phyloP scores from a whole-genome alignment of 2,329 filamentous ascomycete species.

The Raffaelea arxii region DNA sequence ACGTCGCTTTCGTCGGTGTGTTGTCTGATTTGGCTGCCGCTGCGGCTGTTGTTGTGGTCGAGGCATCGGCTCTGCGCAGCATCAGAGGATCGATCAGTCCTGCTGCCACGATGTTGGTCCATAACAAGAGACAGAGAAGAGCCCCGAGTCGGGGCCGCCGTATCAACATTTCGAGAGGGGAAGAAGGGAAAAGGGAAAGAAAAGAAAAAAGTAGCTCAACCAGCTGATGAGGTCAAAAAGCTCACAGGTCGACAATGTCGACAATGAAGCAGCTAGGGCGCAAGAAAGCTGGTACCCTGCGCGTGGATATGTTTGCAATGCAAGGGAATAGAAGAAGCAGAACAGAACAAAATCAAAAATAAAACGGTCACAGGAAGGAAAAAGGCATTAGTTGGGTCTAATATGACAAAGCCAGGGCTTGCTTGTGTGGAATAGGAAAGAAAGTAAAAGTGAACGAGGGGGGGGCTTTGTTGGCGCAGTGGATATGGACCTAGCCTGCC shows the following conservation, averaged over 20 bases:
- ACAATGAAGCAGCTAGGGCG: no score
- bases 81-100: conserved; percentile 9
- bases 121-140: conserved; percentile 11
- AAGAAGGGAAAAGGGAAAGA: background rate
- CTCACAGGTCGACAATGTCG: no score
- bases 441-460: background rate
- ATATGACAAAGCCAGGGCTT: conserved; percentile 2
- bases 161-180: conserved; percentile 8
- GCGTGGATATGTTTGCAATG: no score
- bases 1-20: background rate
- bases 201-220: background rate
- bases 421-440: background rate
- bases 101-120: conserved; percentile 9
- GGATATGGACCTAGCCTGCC: no score
- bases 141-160: conserved; percentile 7
- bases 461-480: no score
- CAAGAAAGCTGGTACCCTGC: no score
- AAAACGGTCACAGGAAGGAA: background rate
- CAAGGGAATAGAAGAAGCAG: background rate
- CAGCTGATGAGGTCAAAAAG: no score
- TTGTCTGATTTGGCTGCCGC: background rate
- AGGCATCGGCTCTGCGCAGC: conserved; percentile 7
- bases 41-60: conserved; percentile 1
- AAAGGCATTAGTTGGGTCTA: background rate
- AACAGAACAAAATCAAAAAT: background rate